A percentile compares a stretch with the other conserved stretches of the same genome.
Evolutionary conservation across 2,329 filamentous ascomycete genomes (phyloP).

Genomic region (Stemphylium lycopersici): DNA sequence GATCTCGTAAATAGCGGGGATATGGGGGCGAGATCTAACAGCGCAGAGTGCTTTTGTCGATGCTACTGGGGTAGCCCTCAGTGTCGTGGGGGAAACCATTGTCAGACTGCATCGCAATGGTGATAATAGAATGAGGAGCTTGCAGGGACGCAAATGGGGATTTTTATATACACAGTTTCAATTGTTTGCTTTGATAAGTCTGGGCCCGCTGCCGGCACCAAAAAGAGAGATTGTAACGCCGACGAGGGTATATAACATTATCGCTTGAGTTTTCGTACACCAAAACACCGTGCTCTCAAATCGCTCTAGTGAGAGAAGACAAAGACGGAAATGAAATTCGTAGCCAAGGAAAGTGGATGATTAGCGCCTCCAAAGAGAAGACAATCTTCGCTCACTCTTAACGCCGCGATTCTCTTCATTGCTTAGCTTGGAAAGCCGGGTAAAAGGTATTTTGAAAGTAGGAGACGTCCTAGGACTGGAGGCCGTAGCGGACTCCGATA

Average conservation of each 20-base stretch:
- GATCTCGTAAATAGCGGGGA: neutral
- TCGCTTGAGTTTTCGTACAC: conserved; percentile 5
- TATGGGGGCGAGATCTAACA: neutral
- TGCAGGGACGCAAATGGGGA: neutral
- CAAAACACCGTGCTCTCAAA: neutral
- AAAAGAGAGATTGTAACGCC: neutral
- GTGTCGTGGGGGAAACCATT: neutral
- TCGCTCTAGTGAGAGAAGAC: neutral
- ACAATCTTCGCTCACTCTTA: conserved; percentile 21
- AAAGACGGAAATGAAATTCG: neutral
- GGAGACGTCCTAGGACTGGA: conserved; percentile 12
- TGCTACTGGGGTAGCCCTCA: neutral
- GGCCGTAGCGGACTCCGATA: neutral
- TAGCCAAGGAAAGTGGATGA: neutral
- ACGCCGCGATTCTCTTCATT: conserved; percentile 13
- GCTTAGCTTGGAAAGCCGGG: conserved; percentile 4
- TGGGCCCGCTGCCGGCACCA: neutral
- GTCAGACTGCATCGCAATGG: neutral
- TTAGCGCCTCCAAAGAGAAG: conserved; percentile 19
- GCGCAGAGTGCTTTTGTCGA: neutral
- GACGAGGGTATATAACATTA: conserved; percentile 28
- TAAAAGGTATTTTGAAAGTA: conserved; percentile 12
- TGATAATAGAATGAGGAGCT: neutral
- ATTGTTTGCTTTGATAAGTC: neutral
- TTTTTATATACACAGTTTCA: neutral